Base-by-base conservation (phyloP, 768 basidiomycete genomes). In the Mrakia blollopis region DNA sequence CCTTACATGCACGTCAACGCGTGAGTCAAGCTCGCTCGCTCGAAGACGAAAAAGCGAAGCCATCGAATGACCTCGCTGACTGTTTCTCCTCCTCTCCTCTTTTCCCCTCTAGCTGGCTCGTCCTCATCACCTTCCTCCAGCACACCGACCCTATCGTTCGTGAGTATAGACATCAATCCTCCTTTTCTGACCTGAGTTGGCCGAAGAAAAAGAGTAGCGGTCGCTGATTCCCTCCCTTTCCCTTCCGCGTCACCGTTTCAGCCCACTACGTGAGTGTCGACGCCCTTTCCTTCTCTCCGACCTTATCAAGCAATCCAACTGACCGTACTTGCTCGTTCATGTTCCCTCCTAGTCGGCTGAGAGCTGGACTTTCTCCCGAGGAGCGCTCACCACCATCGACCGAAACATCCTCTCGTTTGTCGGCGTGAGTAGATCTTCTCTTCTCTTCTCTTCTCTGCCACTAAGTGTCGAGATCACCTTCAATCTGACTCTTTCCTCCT, bases 121-220 rank as follows among this genome's bases (percentile, higher is more conserved):
- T 98, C 78, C 82, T 95, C 80, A 96, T 98, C 86, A 98, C 94
- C 28, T 98, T 94, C 91, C 87, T 98, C 72, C 96, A 99, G 86
- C 96, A 99, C 87, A 98, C 96, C 80, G 96, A 98, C 85, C 93
- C 95, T n/a, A 84, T 91, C 65, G 88, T 98, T 67, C 95, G 70
- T 67, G 44, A 73, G 70, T 77, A 72, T 10, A 44, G 39, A 13
- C 10, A 18, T 32, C 14, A 6, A 25, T 41, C 8, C 35, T 8
- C 61, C 32, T 39, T 10, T 47, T 37, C 68, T 57, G 10, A 2
- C 54, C 0, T 5, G 6, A 50, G 73, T 5, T 18, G 21, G 68
- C 44, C 23, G 18, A 23, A 13, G 13, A 30, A 10, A 13, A 11
- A n/a, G 69, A 50, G 14, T 44, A 9, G 44, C 44, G 44, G 44